Conservation (phyloP, 2,329 filamentous ascomycete genomes). For the Albifimbria verrucaria region DNA sequence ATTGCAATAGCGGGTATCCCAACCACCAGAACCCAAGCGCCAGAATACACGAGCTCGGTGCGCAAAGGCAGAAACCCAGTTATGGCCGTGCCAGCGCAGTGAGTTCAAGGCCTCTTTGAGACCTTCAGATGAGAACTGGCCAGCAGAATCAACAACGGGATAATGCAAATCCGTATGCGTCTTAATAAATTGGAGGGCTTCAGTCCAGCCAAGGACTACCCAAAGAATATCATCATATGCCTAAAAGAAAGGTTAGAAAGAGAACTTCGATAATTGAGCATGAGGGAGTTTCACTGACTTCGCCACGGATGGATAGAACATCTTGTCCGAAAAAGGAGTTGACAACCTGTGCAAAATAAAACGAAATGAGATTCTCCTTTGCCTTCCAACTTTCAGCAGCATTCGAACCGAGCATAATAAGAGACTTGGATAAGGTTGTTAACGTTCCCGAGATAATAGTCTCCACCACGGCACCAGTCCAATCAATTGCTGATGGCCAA, state of each 20-base stretch:
- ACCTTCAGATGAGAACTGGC: slow-evolving; percentile 12
- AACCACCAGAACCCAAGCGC: slow-evolving; percentile 73
- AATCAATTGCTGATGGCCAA: slow-evolving; percentile 87
- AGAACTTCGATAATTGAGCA: neutral
- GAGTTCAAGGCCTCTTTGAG: slow-evolving; percentile 32
- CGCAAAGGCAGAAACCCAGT: slow-evolving; percentile 74
- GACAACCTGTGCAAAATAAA: slow-evolving; percentile 73
- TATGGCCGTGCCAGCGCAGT: slow-evolving; percentile 69
- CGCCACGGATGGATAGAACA: slow-evolving; percentile 65
- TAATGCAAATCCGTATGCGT: slow-evolving; percentile 66
- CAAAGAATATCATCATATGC: slow-evolving; percentile 94
- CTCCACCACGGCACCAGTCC: slow-evolving; percentile 83
- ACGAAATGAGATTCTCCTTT: slow-evolving; percentile 76
- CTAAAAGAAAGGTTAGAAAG: slow-evolving; percentile 30
- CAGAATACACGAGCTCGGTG: slow-evolving; percentile 84
- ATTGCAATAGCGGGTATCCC: slow-evolving; percentile 76
- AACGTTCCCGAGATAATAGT: slow-evolving; percentile 76
- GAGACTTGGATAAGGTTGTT: slow-evolving; percentile 63
- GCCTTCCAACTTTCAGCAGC: slow-evolving; percentile 40
- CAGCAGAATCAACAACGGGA: slow-evolving; percentile 15
- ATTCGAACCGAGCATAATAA: slow-evolving; percentile 33
- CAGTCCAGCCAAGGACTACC: slow-evolving; percentile 90
- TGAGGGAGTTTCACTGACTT: slow-evolving; percentile 27
- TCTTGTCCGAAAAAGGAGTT: slow-evolving; percentile 88
- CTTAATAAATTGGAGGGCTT: slow-evolving; percentile 72